These are phyloP conservation scores for Pythium apleroticum DNA, from an alignment of 352 stramenopile genomes.

Conservation along the genomic window DNA sequence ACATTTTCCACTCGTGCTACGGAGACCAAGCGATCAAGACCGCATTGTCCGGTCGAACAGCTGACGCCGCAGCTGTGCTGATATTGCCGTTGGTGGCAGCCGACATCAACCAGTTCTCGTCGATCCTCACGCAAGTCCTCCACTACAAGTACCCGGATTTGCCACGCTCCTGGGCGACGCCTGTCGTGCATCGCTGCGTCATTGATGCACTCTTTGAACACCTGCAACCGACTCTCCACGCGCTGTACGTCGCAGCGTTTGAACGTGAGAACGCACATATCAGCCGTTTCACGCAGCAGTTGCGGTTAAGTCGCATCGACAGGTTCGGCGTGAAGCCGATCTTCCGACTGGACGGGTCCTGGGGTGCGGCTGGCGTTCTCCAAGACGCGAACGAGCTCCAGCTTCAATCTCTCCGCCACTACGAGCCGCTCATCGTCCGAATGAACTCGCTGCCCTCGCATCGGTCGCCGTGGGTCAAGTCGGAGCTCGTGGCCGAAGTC, in stretches of 20 bases:
- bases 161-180: conserved; percentile 17
- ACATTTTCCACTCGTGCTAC: conserved; percentile 52
- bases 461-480: conserved; percentile 58
- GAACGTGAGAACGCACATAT: conserved; percentile 47
- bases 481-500: conserved; percentile 40
- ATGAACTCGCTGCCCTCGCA: conserved; percentile 49
- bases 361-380: conserved; percentile 1
- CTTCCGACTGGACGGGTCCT: conserved; percentile 59
- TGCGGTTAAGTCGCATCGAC: conserved; percentile 30
- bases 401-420: conserved; percentile 37
- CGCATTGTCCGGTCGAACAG: conserved; percentile 10
- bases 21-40: conserved; percentile 22
- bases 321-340: conserved; percentile 42
- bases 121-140: conserved; percentile 54
- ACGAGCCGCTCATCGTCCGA: conserved; percentile 36
- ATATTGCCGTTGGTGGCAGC: conserved; percentile 46
- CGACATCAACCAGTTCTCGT: conserved; percentile 52
- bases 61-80: background rate
- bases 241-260: conserved; percentile 53
- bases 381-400: conserved; percentile 29
- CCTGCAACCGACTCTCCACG: conserved; percentile 61
- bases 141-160: conserved; percentile 52
- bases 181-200: conserved; percentile 42
- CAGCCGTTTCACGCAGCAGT: conserved; percentile 29
- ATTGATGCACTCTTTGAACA: conserved; percentile 62